phyloP scores from a whole-genome alignment of 1,284 basidiomycete species.

The Wallemia hederae region DNA sequence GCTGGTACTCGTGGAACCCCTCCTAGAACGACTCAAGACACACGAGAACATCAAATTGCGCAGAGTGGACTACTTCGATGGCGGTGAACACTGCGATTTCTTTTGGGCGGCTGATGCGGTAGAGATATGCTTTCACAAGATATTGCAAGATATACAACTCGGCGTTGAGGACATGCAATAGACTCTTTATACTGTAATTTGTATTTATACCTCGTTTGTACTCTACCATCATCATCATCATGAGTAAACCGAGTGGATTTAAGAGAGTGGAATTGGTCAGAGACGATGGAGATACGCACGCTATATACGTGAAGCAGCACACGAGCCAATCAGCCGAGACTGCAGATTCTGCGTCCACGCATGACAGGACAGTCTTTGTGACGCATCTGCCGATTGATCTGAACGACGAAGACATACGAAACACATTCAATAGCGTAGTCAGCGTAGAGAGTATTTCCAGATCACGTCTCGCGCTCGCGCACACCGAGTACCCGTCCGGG shows the following conservation, averaged over 20 bases:
- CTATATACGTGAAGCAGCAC: not conserved
- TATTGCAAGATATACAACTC: conserved; percentile 13
- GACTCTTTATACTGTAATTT: conserved; percentile 12
- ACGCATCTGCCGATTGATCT: no score
- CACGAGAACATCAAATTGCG: conserved; percentile 24
- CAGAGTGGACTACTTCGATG: conserved; percentile 22
- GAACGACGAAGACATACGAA: no score
- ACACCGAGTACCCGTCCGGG: no score
- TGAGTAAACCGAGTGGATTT: conserved; percentile 4
- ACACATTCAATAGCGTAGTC: no score
- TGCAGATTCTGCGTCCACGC: no score
- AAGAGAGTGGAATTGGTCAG: not conserved
- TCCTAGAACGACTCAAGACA: conserved; percentile 20
- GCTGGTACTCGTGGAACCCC: conserved; percentile 22
- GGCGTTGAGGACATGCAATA: not conserved
- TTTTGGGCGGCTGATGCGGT: conserved; percentile 30
- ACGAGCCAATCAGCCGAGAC: no score
- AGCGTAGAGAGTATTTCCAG: no score
- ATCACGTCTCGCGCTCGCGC: no score
- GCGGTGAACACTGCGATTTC: conserved; percentile 18
- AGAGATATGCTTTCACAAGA: conserved; percentile 24
- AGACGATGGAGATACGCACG: not conserved
- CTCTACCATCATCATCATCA: conserved; percentile 12
- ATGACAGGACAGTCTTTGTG: no score
- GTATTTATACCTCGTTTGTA: conserved; percentile 15